These are phyloP conservation scores for Xylaria cubensis DNA, from an alignment of 495 filamentous ascomycete species.

Conservation along the genomic window DNA sequence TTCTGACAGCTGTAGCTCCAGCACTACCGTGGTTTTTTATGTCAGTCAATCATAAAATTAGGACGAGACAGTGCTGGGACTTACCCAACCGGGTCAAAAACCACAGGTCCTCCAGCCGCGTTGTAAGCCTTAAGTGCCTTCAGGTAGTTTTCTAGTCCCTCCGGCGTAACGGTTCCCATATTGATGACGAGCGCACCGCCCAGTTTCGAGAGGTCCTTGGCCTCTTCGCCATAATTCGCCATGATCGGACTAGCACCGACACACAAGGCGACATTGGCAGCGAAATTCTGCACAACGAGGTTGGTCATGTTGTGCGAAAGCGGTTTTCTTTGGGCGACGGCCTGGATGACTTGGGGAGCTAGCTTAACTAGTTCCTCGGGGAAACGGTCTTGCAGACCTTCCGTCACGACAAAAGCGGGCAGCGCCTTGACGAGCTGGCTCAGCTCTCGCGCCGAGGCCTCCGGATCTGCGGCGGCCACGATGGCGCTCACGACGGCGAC, in stretches of 20 bases:
- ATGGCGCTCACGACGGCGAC: conserved; percentile 92
- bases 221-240: conserved; percentile 86
- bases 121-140: conserved; percentile 77
- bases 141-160: conserved; percentile 69
- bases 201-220: conserved; percentile 72
- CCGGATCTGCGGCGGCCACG: conserved; percentile 71
- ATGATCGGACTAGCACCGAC: conserved; percentile 94
- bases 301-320: conserved; percentile 98
- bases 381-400: conserved; percentile 58
- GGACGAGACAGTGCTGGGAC: conserved; percentile 20
- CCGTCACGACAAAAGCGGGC: conserved; percentile 64
- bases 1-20: conserved; percentile 79
- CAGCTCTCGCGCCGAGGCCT: conserved; percentile 64
- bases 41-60: background rate
- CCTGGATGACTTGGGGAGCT: conserved; percentile 63
- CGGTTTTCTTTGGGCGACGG: conserved; percentile 66
- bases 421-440: conserved; percentile 51
- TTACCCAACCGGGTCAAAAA: conserved; percentile 89
- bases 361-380: conserved; percentile 58
- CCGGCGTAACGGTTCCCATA: conserved; percentile 87
- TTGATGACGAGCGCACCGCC: conserved; percentile 82
- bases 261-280: conserved; percentile 84
- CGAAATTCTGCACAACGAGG: conserved; percentile 88
- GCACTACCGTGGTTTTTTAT: conserved; percentile 46
- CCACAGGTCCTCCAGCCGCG: conserved; percentile 69